These are phyloP conservation scores for Camellia sinensis DNA, from an alignment of 148 eudicot genomes.

Conservation along the genomic window DNA sequence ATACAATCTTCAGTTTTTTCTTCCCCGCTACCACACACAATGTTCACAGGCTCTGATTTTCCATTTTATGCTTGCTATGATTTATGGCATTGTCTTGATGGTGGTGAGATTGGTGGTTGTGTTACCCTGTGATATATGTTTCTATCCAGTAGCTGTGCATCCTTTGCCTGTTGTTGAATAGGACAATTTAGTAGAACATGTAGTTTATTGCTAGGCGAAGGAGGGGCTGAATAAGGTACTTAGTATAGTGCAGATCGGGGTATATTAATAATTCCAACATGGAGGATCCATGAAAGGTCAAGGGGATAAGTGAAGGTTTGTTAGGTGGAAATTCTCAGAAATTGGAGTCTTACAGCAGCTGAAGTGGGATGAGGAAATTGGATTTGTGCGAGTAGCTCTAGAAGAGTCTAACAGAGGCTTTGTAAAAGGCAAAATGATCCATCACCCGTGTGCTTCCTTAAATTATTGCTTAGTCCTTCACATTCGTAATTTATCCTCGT, in stretches of 20 bases:
- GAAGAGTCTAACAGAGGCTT: not conserved
- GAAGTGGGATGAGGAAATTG: not conserved
- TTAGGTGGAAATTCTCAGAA: not conserved
- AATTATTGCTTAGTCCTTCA: not conserved
- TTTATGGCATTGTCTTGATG: not conserved
- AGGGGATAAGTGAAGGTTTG: not conserved
- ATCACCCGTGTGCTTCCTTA: not conserved
- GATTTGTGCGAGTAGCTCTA: not conserved
- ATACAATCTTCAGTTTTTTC: not conserved
- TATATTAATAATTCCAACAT: not conserved
- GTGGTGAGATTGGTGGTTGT: not conserved
- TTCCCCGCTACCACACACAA: not conserved
- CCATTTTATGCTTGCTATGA: not conserved
- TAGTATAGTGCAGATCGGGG: not conserved
- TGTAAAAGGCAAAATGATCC: not conserved
- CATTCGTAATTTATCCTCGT: not conserved
- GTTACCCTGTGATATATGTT: not conserved
- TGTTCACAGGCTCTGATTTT: not conserved
- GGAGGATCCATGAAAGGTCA: not conserved
- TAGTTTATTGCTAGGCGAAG: not conserved
- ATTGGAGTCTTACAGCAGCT: not conserved
- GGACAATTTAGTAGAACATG: not conserved
- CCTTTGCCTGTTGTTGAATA: conserved; percentile 1
- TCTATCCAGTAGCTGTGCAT: not conserved
- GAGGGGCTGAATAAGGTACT: not conserved